Percentiles rank a stretch among this genome's conserved stretches.
phyloP scores from a whole-genome alignment of 1,284 basidiomycete species.

The Malassezia psittaci region DNA sequence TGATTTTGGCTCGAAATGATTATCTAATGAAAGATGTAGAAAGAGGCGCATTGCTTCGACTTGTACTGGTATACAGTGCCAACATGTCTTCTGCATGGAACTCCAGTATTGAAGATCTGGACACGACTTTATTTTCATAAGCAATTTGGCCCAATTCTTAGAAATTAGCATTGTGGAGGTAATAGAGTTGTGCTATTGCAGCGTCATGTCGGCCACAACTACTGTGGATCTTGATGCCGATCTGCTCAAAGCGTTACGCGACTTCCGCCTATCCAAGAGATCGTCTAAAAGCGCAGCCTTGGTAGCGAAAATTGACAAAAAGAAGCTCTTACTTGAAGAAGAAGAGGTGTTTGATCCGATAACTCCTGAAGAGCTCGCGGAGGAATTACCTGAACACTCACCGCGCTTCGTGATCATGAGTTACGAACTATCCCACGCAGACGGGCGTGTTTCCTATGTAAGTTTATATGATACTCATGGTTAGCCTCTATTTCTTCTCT shows the following conservation, averaged over 20 bases:
- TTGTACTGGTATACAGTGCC: background rate
- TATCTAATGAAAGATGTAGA: too few relatives aligned
- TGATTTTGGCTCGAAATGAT: too few relatives aligned
- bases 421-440: constrained; percentile 67
- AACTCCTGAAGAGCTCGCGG: constrained; percentile 30
- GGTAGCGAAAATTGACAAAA: constrained; percentile 40
- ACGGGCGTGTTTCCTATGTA: constrained; percentile 69
- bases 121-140: background rate
- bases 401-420: constrained; percentile 77
- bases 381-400: constrained; percentile 75
- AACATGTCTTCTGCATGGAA: background rate
- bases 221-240: constrained; percentile 31
- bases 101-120: background rate
- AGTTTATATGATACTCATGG: constrained; percentile 5
- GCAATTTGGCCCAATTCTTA: background rate
- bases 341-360: constrained; percentile 33
- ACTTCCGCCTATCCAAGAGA: constrained; percentile 30
- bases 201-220: background rate
- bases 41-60: too few relatives aligned
- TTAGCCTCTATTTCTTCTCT: constrained; percentile 26
- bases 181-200: too few relatives aligned
- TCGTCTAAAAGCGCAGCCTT: constrained; percentile 23
- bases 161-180: too few relatives aligned
- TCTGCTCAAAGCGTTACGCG: constrained; percentile 21
- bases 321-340: constrained; percentile 26